Evolutionary conservation across 192 early-diverging fungal genomes (phyloP).

Genomic region (Endogone sp.): DNA sequence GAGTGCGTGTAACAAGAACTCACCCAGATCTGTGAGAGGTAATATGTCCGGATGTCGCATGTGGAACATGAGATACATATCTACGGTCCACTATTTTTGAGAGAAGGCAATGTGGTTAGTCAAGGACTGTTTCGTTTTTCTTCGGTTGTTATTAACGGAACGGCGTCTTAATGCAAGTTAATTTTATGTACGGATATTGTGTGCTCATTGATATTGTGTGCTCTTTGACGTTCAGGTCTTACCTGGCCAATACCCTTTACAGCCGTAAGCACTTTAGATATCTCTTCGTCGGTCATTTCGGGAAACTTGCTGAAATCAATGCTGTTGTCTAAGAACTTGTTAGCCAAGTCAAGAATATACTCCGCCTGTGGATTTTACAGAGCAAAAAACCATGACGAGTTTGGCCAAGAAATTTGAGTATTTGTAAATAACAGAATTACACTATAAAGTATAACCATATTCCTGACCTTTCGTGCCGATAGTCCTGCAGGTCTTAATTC

Average conservation of each 20-base stretch:
- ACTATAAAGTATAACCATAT: too few species aligned
- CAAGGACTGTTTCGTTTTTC: background rate
- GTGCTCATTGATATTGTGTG: too few species aligned
- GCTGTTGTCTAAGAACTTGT: slow-evolving; percentile 42
- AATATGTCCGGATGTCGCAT: slow-evolving; percentile 66
- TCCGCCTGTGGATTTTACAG: slow-evolving; percentile 49
- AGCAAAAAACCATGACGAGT: slow-evolving; percentile 4
- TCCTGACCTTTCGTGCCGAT: slow-evolving; percentile 42
- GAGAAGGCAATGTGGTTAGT: background rate
- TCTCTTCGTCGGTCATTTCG: slow-evolving; percentile 51
- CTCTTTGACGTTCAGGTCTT: too few species aligned
- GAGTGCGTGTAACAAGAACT: background rate
- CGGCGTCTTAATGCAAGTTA: too few species aligned
- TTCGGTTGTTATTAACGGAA: slow-evolving; percentile 1
- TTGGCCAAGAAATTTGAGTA: background rate
- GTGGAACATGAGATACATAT: slow-evolving; percentile 77
- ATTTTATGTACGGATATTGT: too few species aligned
- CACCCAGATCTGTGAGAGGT: slow-evolving; percentile 54
- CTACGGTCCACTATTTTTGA: slow-evolving; percentile 51
- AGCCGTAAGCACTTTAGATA: slow-evolving; percentile 44
- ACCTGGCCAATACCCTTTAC: slow-evolving; percentile 65
- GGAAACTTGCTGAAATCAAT: slow-evolving; percentile 41
- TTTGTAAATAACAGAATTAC: background rate
- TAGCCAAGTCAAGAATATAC: slow-evolving; percentile 61
- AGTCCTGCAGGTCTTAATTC: slow-evolving; percentile 35